Percentiles rank a stretch among this genome's conserved stretches.
Conservation (phyloP, 176 grass and related monocot genomes). For the barley (Hordeum vulgare) region DNA sequence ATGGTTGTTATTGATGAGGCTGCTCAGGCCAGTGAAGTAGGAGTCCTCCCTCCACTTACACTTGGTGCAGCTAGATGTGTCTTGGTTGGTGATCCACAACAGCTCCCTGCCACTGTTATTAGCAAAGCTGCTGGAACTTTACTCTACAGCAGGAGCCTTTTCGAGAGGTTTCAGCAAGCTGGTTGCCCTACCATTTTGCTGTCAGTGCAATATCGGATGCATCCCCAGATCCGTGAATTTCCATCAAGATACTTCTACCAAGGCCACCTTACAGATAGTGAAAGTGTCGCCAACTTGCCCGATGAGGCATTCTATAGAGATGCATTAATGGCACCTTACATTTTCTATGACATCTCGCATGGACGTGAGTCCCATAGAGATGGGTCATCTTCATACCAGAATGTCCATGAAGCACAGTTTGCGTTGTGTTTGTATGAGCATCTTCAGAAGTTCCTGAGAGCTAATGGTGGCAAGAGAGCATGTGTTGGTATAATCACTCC, state of each 20-base stretch:
- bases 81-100: slow-evolving; percentile 92
- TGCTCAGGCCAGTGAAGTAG: slow-evolving; percentile 98
- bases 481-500: slow-evolving; percentile 99
- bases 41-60: slow-evolving; percentile 67
- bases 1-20: slow-evolving; percentile 99
- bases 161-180: slow-evolving; percentile 90
- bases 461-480: slow-evolving; percentile 76
- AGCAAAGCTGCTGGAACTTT: slow-evolving; percentile 97
- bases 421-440: slow-evolving; percentile 67
- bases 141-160: slow-evolving; percentile 91
- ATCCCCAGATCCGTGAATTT: slow-evolving; percentile 88
- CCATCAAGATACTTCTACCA: slow-evolving; percentile 96
- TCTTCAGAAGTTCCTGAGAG: slow-evolving; percentile 81
- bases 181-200: slow-evolving; percentile 89
- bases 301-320: slow-evolving; percentile 77
- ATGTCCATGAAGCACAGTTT: slow-evolving; percentile 87
- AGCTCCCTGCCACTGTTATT: slow-evolving; percentile 93
- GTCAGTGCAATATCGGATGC: slow-evolving; percentile 94
- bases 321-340: slow-evolving; percentile 66
- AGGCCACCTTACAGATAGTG: slow-evolving; percentile 83
- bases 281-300: slow-evolving; percentile 52
- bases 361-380: slow-evolving; percentile 81
- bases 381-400: slow-evolving; percentile 77
- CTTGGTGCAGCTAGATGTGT: slow-evolving; percentile 96
- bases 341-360: slow-evolving; percentile 82